Percentiles rank a stretch among this genome's conserved stretches.
These are phyloP conservation scores for Orbilia blumenaviensis DNA, from an alignment of 2,329 filamentous ascomycete species.

Conservation along the genomic window DNA sequence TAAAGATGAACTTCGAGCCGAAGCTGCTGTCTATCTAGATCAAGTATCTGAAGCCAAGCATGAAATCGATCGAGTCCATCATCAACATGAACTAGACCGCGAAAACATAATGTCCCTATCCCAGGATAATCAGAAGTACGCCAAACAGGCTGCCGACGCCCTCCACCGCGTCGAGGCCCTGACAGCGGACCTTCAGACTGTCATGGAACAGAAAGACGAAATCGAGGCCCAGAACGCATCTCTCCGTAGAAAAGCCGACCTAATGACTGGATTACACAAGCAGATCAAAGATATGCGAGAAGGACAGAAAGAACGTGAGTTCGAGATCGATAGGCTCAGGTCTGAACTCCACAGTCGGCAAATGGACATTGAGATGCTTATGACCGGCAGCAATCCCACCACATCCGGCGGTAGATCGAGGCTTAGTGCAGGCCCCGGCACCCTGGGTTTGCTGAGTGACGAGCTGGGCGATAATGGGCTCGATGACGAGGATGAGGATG, in stretches of 20 bases:
- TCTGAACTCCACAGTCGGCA: slow-evolving; percentile 38
- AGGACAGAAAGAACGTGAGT: slow-evolving; percentile 42
- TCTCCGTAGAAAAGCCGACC: slow-evolving; percentile 41
- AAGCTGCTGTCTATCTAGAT: slow-evolving; percentile 50
- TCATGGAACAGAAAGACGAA: slow-evolving; percentile 44
- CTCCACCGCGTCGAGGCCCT: slow-evolving; percentile 45
- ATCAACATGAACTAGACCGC: slow-evolving; percentile 42
- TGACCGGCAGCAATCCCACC: slow-evolving; percentile 21
- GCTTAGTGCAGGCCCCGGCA: slow-evolving; percentile 31
- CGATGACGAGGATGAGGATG: slow-evolving; percentile 36
- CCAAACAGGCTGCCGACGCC: slow-evolving; percentile 45
- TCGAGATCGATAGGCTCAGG: slow-evolving; percentile 46
- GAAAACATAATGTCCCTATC: slow-evolving; percentile 35
- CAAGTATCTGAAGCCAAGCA: slow-evolving; percentile 42
- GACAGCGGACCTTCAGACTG: slow-evolving; percentile 45
- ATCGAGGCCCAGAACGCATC: slow-evolving; percentile 31
- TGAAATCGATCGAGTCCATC: slow-evolving; percentile 28
- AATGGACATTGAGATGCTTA: slow-evolving; percentile 45
- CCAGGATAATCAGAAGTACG: slow-evolving; percentile 46
- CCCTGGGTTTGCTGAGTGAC: slow-evolving; percentile 28
- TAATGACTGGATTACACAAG: slow-evolving; percentile 46
- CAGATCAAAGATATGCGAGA: slow-evolving; percentile 49
- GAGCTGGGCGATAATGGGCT: slow-evolving; percentile 22
- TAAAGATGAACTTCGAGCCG: slow-evolving; percentile 45
- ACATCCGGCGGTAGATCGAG: not conserved